A percentile compares a stretch with the other conserved stretches of the same genome.
These are phyloP conservation scores for Podosphaera aphanis DNA, from an alignment of 2,329 filamentous ascomycete species.

Conservation along the genomic window DNA sequence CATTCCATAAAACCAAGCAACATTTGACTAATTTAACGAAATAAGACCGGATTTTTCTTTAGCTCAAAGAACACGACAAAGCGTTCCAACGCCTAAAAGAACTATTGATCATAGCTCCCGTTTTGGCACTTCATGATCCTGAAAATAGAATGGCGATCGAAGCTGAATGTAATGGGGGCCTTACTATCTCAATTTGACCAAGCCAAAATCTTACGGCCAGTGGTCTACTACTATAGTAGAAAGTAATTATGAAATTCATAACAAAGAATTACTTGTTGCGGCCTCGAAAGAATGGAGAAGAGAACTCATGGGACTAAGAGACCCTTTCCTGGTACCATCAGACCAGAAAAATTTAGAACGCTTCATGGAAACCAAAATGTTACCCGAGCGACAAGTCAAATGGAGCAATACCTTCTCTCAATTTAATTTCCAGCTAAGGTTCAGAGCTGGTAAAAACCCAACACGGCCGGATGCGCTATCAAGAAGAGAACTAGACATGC, in stretches of 20 bases:
- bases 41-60: neutral
- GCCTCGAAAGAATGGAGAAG: neutral
- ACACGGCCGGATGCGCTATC: neutral
- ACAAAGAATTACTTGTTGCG: neutral
- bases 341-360: no score
- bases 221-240: neutral
- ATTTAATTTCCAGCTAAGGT: neutral
- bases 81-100: neutral
- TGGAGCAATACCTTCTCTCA: neutral
- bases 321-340: neutral
- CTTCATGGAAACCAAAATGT: no score
- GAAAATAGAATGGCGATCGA: neutral
- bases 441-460: constrained; percentile 1
- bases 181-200: neutral
- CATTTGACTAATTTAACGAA: neutral
- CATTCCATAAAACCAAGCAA: no score
- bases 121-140: neutral
- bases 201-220: neutral
- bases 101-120: neutral
- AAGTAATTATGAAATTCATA: neutral
- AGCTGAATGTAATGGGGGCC: neutral
- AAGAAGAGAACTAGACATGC: neutral
- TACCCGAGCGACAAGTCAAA: neutral
- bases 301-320: neutral
- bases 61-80: neutral